Percentiles rank a stretch among this genome's conserved stretches.
Conservation (phyloP, 2,329 filamentous ascomycete species). For the Neofusicoccum kwambonambiense region DNA sequence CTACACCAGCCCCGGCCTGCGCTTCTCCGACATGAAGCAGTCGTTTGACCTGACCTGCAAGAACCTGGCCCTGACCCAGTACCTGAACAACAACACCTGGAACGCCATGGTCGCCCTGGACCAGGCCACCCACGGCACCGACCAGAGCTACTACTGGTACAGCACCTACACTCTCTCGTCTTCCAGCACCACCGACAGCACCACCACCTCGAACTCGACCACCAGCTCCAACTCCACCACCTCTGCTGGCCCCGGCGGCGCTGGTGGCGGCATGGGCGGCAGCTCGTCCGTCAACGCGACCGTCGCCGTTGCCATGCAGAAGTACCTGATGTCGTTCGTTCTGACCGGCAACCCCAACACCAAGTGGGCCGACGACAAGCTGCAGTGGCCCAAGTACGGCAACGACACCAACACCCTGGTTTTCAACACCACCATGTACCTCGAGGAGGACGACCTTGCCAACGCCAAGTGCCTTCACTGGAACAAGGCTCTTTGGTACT, state of each 20-base stretch:
- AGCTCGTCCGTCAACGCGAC: slow-evolving; percentile 9
- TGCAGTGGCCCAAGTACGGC: slow-evolving; percentile 35
- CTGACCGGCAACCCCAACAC: slow-evolving; percentile 32
- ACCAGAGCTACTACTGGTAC: slow-evolving; percentile 38
- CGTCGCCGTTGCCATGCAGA: slow-evolving; percentile 29
- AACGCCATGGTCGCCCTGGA: slow-evolving; percentile 35
- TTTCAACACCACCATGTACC: slow-evolving; percentile 34
- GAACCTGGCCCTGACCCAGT: slow-evolving; percentile 35
- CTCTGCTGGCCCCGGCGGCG: slow-evolving; percentile 1
- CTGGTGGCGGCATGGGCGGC: neutral
- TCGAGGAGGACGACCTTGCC: slow-evolving; percentile 32
- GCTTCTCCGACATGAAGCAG: slow-evolving; percentile 39
- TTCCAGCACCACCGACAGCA: neutral
- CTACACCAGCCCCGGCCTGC: slow-evolving; percentile 35
- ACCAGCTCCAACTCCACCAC: slow-evolving; percentile 23
- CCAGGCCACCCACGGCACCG: slow-evolving; percentile 35
- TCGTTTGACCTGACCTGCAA: slow-evolving; percentile 36
- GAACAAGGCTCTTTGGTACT: slow-evolving; percentile 39
- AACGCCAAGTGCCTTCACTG: slow-evolving; percentile 32
- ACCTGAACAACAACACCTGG: slow-evolving; percentile 38
- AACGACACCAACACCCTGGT: slow-evolving; percentile 27
- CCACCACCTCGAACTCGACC: neutral
- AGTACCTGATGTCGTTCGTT: slow-evolving; percentile 32
- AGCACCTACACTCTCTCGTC: slow-evolving; percentile 20
- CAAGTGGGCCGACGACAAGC: slow-evolving; percentile 34